phyloP scores from a whole-genome alignment of 1,139 yeast genomes.

The Magnusiomyces tetraspermus region DNA sequence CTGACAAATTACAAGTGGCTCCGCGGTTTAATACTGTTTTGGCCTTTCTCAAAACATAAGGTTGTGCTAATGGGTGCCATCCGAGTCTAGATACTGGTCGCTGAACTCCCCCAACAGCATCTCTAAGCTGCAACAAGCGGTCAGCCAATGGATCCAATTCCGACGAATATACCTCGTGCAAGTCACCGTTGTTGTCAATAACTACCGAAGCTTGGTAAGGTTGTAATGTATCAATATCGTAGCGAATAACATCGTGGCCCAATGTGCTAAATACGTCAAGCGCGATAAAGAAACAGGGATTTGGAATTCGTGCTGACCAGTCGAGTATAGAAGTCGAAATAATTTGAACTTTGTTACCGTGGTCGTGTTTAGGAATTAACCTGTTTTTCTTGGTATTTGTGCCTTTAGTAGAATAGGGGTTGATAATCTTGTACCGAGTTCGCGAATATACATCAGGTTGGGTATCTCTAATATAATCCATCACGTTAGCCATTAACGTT shows the following conservation, averaged over 20 bases:
- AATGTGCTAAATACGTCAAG: constrained; percentile 80
- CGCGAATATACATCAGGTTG: not conserved
- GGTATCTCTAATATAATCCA: not conserved
- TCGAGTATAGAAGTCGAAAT: too few species aligned
- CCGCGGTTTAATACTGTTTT: constrained; percentile 44
- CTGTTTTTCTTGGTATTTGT: not conserved
- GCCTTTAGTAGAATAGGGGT: not conserved
- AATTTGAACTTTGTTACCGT: too few species aligned
- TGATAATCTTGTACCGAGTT: not conserved
- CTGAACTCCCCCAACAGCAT: constrained; percentile 32
- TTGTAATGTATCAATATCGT: constrained; percentile 55
- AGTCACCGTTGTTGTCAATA: constrained; percentile 68
- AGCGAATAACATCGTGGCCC: constrained; percentile 72
- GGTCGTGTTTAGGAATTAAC: not conserved
- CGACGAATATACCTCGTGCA: constrained; percentile 64
- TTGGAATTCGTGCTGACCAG: too few species aligned
- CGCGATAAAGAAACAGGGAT: constrained; percentile 72
- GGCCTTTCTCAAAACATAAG: constrained; percentile 25
- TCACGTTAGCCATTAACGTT: not conserved
- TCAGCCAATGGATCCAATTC: constrained; percentile 55
- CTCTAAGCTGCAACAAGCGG: constrained; percentile 47
- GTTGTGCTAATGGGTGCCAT: constrained; percentile 34
- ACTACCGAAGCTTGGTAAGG: constrained; percentile 77
- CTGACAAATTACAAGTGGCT: constrained; percentile 56
- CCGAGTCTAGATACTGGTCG: constrained; percentile 31